phyloP scores from a whole-genome alignment of 2,329 filamentous ascomycete species.

The Clonostachys rosea region DNA sequence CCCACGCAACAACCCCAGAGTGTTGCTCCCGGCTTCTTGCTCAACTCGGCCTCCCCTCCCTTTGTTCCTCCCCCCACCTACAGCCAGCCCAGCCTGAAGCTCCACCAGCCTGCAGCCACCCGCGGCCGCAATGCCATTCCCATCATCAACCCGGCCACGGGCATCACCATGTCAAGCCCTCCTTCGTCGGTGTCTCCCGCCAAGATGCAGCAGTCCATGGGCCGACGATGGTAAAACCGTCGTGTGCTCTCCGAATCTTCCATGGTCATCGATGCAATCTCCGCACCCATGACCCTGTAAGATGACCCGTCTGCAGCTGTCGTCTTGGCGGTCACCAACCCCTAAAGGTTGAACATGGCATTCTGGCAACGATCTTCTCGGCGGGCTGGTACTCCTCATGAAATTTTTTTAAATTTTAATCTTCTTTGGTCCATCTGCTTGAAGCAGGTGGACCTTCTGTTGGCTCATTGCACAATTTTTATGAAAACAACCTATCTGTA shows the following conservation, averaged over 20 bases:
- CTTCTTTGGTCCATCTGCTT: conserved; percentile 10
- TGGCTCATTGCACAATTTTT: conserved; percentile 27
- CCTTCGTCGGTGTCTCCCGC: conserved; percentile 66
- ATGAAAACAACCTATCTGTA: conserved; percentile 46
- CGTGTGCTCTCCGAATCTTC: conserved; percentile 20
- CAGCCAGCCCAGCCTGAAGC: conserved; percentile 61
- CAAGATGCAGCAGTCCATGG: conserved; percentile 52
- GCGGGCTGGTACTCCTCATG: conserved; percentile 30
- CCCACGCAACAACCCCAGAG: conserved; percentile 84
- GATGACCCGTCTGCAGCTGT: conserved; percentile 27
- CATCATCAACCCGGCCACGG: conserved; percentile 93
- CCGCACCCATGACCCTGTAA: conserved; percentile 25
- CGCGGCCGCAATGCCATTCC: conserved; percentile 93
- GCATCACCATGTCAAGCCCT: conserved; percentile 83
- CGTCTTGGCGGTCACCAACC: conserved; percentile 45
- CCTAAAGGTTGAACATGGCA: conserved; percentile 15
- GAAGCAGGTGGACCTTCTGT: conserved; percentile 10
- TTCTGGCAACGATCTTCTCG: conserved; percentile 36
- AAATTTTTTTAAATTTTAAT: conserved; percentile 6
- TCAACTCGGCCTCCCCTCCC: conserved; percentile 62
- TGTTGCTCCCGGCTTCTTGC: conserved; percentile 71
- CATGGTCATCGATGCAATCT: conserved; percentile 18
- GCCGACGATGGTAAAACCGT: conserved; percentile 46
- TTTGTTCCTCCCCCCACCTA: conserved; percentile 58
- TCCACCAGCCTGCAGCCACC: conserved; percentile 86